phyloP scores from a whole-genome alignment of 1,139 yeast species.

The Debaryomycetaceae sp. region DNA sequence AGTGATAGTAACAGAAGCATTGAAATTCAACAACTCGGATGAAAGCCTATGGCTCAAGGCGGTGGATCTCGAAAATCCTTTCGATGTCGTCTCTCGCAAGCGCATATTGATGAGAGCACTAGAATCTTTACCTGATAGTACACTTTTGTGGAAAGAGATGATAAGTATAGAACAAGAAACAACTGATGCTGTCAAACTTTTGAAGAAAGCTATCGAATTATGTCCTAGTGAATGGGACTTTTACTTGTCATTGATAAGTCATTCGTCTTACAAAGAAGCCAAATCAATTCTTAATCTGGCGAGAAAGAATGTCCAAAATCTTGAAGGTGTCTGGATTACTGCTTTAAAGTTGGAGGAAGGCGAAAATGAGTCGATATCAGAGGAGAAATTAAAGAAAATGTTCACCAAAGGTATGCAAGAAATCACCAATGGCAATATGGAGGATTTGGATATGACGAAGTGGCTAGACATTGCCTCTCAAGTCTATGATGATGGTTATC shows the following conservation, averaged over 20 bases:
- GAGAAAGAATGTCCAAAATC: slow-evolving; percentile 48
- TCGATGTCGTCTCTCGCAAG: slow-evolving; percentile 48
- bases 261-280: slow-evolving; percentile 48
- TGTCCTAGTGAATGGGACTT: slow-evolving; percentile 63
- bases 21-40: slow-evolving; percentile 54
- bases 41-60: slow-evolving; percentile 74
- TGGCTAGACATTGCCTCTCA: slow-evolving; percentile 45
- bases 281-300: slow-evolving; percentile 57
- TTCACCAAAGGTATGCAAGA: slow-evolving; percentile 54
- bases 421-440: slow-evolving; percentile 16
- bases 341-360: slow-evolving; percentile 73
- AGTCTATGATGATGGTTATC: slow-evolving; percentile 36
- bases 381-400: slow-evolving; percentile 38
- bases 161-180: slow-evolving; percentile 48
- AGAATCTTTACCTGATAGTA: slow-evolving; percentile 47
- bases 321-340: slow-evolving; percentile 65
- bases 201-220: slow-evolving; percentile 66
- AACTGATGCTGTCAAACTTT: slow-evolving; percentile 50
- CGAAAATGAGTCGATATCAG: slow-evolving; percentile 26
- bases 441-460: slow-evolving; percentile 24
- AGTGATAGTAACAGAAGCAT: slow-evolving; percentile 62
- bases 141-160: slow-evolving; percentile 51
- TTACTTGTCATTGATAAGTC: slow-evolving; percentile 54
- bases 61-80: slow-evolving; percentile 50
- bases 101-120: slow-evolving; percentile 61